Percentiles rank a stretch among this genome's conserved stretches.
phyloP scores from a whole-genome alignment of 2,329 filamentous ascomycete species.

The Diaporthe destruens region DNA sequence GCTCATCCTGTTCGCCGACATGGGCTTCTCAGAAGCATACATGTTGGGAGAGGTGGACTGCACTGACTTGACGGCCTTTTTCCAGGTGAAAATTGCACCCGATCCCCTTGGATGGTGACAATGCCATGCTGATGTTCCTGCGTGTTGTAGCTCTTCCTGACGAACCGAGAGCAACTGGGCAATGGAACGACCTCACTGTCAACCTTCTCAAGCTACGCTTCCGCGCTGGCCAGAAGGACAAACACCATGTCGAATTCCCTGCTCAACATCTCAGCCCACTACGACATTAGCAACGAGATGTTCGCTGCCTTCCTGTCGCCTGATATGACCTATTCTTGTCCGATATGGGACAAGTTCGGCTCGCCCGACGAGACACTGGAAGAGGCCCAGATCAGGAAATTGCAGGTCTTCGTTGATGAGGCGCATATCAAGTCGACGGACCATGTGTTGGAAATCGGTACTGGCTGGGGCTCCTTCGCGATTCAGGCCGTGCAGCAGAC shows the following conservation, averaged over 20 bases:
- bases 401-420: conserved; percentile 74
- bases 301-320: conserved; percentile 79
- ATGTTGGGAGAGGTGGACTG: conserved; percentile 80
- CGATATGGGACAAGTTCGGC: conserved; percentile 69
- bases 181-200: conserved; percentile 75
- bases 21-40: conserved; percentile 81
- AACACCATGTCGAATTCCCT: conserved; percentile 70
- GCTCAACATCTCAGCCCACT: conserved; percentile 78
- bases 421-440: conserved; percentile 73
- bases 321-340: conserved; percentile 84
- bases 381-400: conserved; percentile 75
- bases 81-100: conserved; percentile 62
- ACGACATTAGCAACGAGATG: conserved; percentile 83
- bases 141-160: conserved; percentile 72
- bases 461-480: conserved; percentile 81
- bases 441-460: conserved; percentile 81
- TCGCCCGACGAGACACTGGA: conserved; percentile 69
- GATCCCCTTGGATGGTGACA: neutral
- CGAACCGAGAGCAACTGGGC: conserved; percentile 73
- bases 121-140: conserved; percentile 12
- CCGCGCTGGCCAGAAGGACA: conserved; percentile 67
- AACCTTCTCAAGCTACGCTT: conserved; percentile 67
- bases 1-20: conserved; percentile 77
- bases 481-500: conserved; percentile 76
- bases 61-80: conserved; percentile 75